Conservation (phyloP, 176 grass and related monocot species). For the Hyparrhenia diplandra region DNA sequence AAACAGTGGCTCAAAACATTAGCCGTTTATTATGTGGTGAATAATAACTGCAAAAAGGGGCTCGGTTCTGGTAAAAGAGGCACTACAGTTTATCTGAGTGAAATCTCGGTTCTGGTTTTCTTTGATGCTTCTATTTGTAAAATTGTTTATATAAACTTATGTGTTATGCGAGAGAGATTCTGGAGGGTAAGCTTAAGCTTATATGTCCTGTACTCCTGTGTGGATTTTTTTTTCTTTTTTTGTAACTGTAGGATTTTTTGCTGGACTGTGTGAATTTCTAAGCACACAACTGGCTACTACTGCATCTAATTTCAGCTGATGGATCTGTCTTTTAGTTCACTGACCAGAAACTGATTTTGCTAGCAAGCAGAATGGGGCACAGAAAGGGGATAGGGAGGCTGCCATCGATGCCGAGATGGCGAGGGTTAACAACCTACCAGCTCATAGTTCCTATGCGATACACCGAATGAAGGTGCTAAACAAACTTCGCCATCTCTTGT, state of each 20-base stretch:
- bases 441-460: constrained; percentile 47
- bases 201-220: too few species aligned
- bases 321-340: not conserved
- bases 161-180: not conserved
- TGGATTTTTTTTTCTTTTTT: not conserved
- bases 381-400: constrained; percentile 38
- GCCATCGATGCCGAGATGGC: constrained; percentile 52
- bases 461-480: constrained; percentile 60
- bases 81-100: not conserved
- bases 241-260: not conserved
- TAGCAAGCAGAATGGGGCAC: constrained; percentile 21
- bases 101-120: not conserved
- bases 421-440: constrained; percentile 59
- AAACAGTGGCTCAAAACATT: too few species aligned
- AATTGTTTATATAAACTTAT: not conserved
- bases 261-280: not conserved
- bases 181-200: not conserved
- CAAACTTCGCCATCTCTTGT: constrained; percentile 67
- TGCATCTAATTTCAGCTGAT: not conserved
- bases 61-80: too few species aligned
- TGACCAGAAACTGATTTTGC: constrained; percentile 11
- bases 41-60: too few species aligned
- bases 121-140: not conserved
- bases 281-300: not conserved
- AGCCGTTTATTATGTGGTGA: too few species aligned